Evolutionary conservation across 495 filamentous ascomycete genomes (phyloP).

Genomic region (Penicilliopsis zonata): DNA sequence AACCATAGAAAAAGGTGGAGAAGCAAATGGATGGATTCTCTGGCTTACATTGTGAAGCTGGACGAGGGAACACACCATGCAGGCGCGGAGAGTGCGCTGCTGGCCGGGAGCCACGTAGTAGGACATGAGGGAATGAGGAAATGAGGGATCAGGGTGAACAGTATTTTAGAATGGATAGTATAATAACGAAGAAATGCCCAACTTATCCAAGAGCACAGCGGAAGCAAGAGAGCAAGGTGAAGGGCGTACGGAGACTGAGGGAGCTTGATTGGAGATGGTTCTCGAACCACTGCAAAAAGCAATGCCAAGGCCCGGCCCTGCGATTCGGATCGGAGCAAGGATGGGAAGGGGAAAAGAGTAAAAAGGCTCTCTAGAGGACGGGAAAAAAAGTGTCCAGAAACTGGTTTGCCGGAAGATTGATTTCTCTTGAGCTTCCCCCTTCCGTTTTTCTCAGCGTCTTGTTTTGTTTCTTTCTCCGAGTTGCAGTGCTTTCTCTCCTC

Average conservation of each 20-base stretch:
- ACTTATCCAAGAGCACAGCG: background rate
- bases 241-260: background rate
- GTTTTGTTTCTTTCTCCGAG: conserved; percentile 7
- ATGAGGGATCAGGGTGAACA: no score
- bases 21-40: background rate
- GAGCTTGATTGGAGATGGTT: conserved; percentile 5
- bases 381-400: conserved; percentile 3
- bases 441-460: conserved; percentile 2
- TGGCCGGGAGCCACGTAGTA: conserved; percentile 54
- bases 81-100: conserved; percentile 76
- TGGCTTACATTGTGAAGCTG: conserved; percentile 57
- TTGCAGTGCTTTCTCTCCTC: background rate
- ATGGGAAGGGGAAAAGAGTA: background rate
- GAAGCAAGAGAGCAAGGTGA: background rate
- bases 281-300: conserved; percentile 9
- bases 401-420: conserved; percentile 1
- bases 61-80: conserved; percentile 96
- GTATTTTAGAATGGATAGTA: no score
- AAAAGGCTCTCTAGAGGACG: conserved; percentile 4
- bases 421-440: conserved; percentile 1
- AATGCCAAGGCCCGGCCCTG: conserved; percentile 12
- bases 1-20: conserved; percentile 2
- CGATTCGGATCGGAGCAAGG: background rate
- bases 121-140: conserved; percentile 17
- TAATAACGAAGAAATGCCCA: no score